Evolutionary conservation across 2,329 filamentous ascomycete species (phyloP).

Genomic region (Thielaviopsis euricoi): DNA sequence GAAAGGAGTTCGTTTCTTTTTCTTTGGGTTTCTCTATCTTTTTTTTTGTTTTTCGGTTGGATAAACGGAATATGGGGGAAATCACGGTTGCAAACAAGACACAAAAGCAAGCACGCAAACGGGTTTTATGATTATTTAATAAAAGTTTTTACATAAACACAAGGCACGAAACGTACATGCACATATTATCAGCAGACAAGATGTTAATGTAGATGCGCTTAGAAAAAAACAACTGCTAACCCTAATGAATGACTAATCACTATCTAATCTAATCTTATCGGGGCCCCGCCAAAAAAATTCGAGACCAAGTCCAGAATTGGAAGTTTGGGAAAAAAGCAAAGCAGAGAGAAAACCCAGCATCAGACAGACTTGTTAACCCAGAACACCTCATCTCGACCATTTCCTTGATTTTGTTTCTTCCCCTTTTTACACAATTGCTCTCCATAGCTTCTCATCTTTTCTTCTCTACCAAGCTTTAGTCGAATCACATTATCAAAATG

Average conservation of each 20-base stretch:
- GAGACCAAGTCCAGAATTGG: not conserved
- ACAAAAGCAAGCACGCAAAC: not conserved
- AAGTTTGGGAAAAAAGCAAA: not conserved
- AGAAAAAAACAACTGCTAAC: not conserved
- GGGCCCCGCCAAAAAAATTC: constrained; percentile 11
- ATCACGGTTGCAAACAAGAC: not conserved
- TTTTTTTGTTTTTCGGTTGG: constrained; percentile 2
- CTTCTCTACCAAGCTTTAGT: not conserved
- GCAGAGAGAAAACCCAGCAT: not conserved
- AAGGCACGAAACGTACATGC: too few species aligned
- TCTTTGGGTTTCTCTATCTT: constrained; percentile 2
- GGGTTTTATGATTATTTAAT: not conserved
- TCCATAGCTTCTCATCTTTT: not conserved
- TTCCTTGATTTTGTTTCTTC: too few species aligned
- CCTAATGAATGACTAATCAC: not conserved
- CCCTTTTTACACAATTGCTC: too few species aligned
- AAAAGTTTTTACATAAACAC: too few species aligned
- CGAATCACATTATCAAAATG: constrained; percentile 34
- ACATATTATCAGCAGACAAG: too few species aligned
- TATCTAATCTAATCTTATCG: constrained; percentile 11
- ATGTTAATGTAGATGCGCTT: too few species aligned
- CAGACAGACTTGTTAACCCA: not conserved
- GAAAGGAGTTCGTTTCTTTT: not conserved
- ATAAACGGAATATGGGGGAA: not conserved
- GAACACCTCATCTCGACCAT: too few species aligned